Evolutionary conservation across 2,329 filamentous ascomycete genomes (phyloP), one percentile per base, ranked within the genome.

Genomic region (Pyrenophora graminea): DNA sequence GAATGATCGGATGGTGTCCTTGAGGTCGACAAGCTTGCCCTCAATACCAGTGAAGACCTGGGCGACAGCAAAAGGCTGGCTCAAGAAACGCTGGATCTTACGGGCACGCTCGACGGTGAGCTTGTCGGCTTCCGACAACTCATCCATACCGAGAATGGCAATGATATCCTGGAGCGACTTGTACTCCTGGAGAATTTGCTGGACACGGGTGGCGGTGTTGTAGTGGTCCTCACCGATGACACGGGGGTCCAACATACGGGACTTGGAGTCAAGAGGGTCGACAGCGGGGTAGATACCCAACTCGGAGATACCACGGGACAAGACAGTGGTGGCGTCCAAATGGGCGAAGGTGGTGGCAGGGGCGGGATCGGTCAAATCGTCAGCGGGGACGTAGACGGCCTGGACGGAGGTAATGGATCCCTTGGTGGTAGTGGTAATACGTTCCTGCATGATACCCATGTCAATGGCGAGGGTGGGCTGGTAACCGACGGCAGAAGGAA

Each of bases 111-210:
- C 94, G 85, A 99, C 94, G 71, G 94, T 97, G 74, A 99, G 87
- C 89, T 99, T 97, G 81, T 99, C 94, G 72, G 90, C 89, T 85
- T 97, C 94, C 63, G 94, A 97, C 81, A 99, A 82, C 79, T 99
- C 94, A 80, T 99, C 94, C 94, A 99, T 97, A 88, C 93, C 93
- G 77, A 97, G 82, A 91, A 99, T 99, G 80, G 94, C 94, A 85
- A 97, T 97, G 87, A 99, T 99, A 84, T 99, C 94, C 84, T 99
- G 94, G 68, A 99, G 91, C 63, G 93, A 97, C 90, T 97, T 97
- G 90, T 99, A 99, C 85, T 97, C 94, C 83, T 99, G 94, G 77
- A 99, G 88, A 81, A 97, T 97, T 83, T 96, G 91, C 85, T 99
- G 94, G 75, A 99, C 94, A 71, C 88, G 88, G 78, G 89, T 90